Evolutionary conservation across 768 basidiomycete genomes (phyloP), one percentile per base, ranked within the genome.

Genomic region (Pleurotus djamor): DNA sequence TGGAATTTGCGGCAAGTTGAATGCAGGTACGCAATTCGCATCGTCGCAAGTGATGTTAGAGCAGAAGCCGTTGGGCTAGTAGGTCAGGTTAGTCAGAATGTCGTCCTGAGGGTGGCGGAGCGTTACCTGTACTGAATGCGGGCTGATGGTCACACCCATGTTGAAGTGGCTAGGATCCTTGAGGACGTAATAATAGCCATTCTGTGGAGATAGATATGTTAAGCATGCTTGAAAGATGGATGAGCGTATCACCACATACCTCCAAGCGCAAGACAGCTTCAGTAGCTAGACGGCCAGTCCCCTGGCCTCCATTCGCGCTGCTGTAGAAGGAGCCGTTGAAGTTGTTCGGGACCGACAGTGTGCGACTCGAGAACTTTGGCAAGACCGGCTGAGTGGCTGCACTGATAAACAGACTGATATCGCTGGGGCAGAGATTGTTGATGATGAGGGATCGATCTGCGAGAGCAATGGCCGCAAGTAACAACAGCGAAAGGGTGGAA

Each of bases 141-240:
- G 72, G 0, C 58, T 57, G 36, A 76, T 72, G 17, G 64, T 69
- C 9, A 76, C 64, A 5, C 69, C 75, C 9, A 68, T 70, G 33
- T 74, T 76, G 61, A 74, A 69, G n/a, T 69, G 62, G n/a, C 67
- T 60, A 2, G 65, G 52, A 58, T 73, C 71, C 34, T 64, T 67
- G 32, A 73, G 69, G 33, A 74, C 63, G 49, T 72, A 74, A 58
- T 74, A 76, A 52, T 67, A 67, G 32, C 63, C 49, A 5, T 59
- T 52, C 68, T 72, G 34, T 9, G 35, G 17, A 13, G 28, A 49
- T 52, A 47, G 8, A 28, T 28, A 28, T 10, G 43, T 43, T 32
- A 37, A 44, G 5, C 32, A 32, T 13, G 51, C 12, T 44, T 41
- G 16, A 57, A 16, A 57, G 52, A 50, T 58, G 45, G 9, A 7